Base-by-base conservation (phyloP, 768 basidiomycete genomes). In the Hypholoma sublateritium region DNA sequence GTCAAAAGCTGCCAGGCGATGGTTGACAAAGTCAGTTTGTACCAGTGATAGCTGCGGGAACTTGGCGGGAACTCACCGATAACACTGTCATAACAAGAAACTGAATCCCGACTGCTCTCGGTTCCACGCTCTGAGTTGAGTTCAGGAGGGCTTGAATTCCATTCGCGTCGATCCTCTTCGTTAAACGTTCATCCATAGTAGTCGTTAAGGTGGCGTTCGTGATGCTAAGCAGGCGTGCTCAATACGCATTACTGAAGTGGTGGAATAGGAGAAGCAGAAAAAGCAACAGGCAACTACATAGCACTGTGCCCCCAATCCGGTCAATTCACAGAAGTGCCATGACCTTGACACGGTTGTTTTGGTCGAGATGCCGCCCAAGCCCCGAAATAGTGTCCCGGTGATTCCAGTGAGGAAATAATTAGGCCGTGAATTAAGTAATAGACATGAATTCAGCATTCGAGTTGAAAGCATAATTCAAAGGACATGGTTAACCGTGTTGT, bases 21-120 rank as follows among this genome's bases (percentile, higher is more conserved):
- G 87, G 14, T 44, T 75, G 62, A 88, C 55, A 57, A 53, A 56
- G 17, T 37, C 28, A 32, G 28, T 32, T 32, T 32, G 28, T n/a
- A n/a, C n/a, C n/a, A n/a, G n/a, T n/a, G n/a, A n/a, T n/a, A n/a
- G n/a, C n/a, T n/a, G n/a, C n/a, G n/a, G n/a, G n/a, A n/a, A n/a
- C n/a, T n/a, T n/a, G n/a, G 28, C 28, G 28, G 28, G 28, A 32
- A 53, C 83, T 56, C 68, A 87, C 84, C 43, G 86, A 86, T 58
- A 86, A 50, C 43, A 74, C 70, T 58, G 69, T 68, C 86, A 87
- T 86, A 42, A 87, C 67, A 47, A 73, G 74, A 45, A 84, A 79
- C 65, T 88, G 86, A 9, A 80, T 76, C 45, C 78, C 80, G 11
- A 88, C 85, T 35, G 85, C 84, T 57, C 76, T 74, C 59, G 86